A percentile compares a stretch with the other conserved stretches of the same genome.
phyloP scores from a whole-genome alignment of 345 rosid species.

The Populus deltoides region DNA sequence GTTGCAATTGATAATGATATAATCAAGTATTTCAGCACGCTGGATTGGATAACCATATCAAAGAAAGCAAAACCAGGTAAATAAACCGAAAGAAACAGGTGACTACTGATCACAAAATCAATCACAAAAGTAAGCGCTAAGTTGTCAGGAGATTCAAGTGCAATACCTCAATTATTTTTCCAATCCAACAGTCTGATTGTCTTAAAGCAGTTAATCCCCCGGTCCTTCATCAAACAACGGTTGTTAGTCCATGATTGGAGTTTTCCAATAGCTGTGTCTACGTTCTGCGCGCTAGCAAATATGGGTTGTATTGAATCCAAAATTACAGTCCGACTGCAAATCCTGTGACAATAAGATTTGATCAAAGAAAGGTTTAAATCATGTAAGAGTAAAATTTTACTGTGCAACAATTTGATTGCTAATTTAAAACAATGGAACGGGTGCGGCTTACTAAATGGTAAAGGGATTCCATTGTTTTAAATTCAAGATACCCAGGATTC shows the following conservation, averaged over 20 bases:
- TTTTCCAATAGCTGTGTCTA: background rate
- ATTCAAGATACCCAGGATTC: background rate
- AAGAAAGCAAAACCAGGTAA: conserved; percentile 3
- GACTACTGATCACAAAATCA: background rate
- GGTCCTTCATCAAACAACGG: background rate
- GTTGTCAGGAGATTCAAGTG: background rate
- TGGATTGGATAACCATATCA: background rate
- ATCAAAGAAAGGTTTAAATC: background rate
- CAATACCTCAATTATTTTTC: background rate
- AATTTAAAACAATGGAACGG: background rate
- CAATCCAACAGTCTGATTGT: background rate
- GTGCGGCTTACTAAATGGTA: background rate
- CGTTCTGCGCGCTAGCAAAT: background rate
- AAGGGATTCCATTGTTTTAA: background rate
- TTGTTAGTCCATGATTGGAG: background rate
- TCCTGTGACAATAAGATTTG: conserved; percentile 4
- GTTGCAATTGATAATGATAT: background rate
- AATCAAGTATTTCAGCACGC: background rate
- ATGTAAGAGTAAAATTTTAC: background rate
- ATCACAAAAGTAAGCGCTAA: background rate
- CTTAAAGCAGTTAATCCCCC: background rate
- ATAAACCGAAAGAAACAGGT: background rate
- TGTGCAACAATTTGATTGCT: background rate
- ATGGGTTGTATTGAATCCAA: background rate
- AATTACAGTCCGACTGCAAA: background rate